A percentile compares a stretch with the other conserved stretches of the same genome.
phyloP scores from a whole-genome alignment of 441 rosid genomes.

The Eutrema salsugineum region DNA sequence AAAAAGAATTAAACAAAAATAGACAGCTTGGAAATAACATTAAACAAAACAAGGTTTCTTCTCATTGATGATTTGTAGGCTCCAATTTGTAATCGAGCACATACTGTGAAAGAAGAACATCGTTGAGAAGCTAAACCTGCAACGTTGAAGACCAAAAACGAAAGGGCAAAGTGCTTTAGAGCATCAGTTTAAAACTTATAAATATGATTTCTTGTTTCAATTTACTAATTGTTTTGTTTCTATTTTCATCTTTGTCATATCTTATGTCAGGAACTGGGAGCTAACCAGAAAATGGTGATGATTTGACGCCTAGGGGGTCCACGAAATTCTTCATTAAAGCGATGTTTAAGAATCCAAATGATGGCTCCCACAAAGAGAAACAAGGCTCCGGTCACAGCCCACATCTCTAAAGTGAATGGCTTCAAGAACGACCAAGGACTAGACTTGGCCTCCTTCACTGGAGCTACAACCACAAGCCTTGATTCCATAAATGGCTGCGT shows the following conservation, averaged over 20 bases:
- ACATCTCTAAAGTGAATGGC: slow-evolving; percentile 83
- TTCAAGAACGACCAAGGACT: slow-evolving; percentile 95
- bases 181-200: background rate
- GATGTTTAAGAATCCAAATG: slow-evolving; percentile 96
- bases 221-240: background rate
- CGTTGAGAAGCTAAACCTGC: slow-evolving; percentile 99
- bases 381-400: slow-evolving; percentile 82
- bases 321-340: slow-evolving; percentile 77
- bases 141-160: slow-evolving; percentile 30
- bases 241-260: background rate
- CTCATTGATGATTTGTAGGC: background rate
- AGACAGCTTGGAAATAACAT: background rate
- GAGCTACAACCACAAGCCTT: slow-evolving; percentile 86
- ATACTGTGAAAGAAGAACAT: slow-evolving; percentile 97
- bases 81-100: slow-evolving; percentile 27
- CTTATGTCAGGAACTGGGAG: slow-evolving; percentile 1
- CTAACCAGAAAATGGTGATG: slow-evolving; percentile 80
- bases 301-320: slow-evolving; percentile 88
- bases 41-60: background rate
- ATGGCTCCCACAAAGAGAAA: slow-evolving; percentile 88
- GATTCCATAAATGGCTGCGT: slow-evolving; percentile 96
- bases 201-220: background rate
- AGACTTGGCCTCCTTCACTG: slow-evolving; percentile 60
- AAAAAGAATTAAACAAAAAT: background rate
- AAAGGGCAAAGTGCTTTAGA: slow-evolving; percentile 4